Conservation (phyloP, 2,329 filamentous ascomycete species). For the Boeremia exigua region DNA sequence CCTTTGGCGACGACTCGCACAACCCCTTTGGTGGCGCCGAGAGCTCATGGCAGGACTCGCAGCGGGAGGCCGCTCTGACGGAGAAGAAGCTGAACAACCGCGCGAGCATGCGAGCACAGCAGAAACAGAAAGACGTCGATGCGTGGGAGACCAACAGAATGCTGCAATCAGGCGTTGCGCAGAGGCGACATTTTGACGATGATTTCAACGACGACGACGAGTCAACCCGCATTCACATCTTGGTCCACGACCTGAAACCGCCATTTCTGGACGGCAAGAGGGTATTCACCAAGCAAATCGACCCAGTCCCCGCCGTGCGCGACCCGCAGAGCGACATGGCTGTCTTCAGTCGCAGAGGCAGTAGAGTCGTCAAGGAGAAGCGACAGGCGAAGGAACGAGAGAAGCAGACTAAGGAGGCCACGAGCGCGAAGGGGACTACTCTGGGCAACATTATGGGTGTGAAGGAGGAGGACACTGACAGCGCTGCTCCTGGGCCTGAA, state of each 20-base stretch:
- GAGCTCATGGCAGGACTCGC: constrained; percentile 74
- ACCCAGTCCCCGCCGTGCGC: constrained; percentile 89
- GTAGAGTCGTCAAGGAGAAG: constrained; percentile 87
- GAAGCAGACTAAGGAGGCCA: constrained; percentile 93
- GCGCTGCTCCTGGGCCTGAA: constrained; percentile 76
- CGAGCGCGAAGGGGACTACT: constrained; percentile 88
- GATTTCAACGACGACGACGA: constrained; percentile 94
- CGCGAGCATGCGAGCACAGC: constrained; percentile 75
- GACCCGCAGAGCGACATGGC: constrained; percentile 99
- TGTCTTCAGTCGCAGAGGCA: constrained; percentile 94
- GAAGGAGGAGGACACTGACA: constrained; percentile 88
- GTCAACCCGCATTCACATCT: constrained; percentile 82
- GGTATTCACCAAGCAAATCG: constrained; percentile 95
- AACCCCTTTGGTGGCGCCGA: constrained; percentile 86
- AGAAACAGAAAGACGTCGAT: constrained; percentile 93
- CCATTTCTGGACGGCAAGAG: constrained; percentile 94
- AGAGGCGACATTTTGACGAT: constrained; percentile 78
- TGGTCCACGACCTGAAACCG: constrained; percentile 91
- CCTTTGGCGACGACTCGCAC: constrained; percentile 89
- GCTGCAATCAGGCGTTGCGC: constrained; percentile 94
- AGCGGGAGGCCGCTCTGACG: constrained; percentile 73
- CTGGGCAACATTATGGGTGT: constrained; percentile 95
- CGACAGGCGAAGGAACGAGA: constrained; percentile 91
- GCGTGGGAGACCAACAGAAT: constrained; percentile 99
- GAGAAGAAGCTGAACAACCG: constrained; percentile 80